These are phyloP conservation scores for Pythium brassicae DNA, from an alignment of 352 stramenopile species.

Conservation along the genomic window DNA sequence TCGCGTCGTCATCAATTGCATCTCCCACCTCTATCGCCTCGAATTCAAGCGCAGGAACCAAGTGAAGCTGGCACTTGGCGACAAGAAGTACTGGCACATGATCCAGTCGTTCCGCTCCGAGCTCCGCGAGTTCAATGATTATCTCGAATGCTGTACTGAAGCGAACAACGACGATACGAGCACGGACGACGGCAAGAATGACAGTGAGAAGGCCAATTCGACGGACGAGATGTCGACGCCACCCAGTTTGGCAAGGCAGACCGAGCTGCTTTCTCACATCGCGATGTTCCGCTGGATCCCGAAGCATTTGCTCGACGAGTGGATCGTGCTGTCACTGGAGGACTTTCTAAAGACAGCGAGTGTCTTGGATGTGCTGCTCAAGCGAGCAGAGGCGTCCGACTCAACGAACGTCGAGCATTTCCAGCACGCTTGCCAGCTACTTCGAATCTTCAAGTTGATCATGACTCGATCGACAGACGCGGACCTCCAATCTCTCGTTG, in stretches of 20 bases:
- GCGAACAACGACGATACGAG: constrained; percentile 8
- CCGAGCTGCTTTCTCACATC: constrained; percentile 20
- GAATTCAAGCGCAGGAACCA: constrained; percentile 39
- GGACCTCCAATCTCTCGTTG: constrained; percentile 38
- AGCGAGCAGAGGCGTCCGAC: neutral
- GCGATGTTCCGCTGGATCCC: constrained; percentile 40
- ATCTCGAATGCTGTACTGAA: constrained; percentile 6
- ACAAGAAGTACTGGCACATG: constrained; percentile 50
- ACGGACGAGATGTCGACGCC: neutral
- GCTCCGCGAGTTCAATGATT: constrained; percentile 39
- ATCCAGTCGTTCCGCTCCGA: constrained; percentile 37
- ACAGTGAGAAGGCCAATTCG: neutral
- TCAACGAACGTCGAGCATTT: constrained; percentile 4
- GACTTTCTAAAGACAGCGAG: constrained; percentile 36
- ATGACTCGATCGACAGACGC: constrained; percentile 32
- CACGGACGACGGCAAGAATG: constrained; percentile 5
- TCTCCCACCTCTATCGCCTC: constrained; percentile 46
- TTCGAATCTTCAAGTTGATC: constrained; percentile 31
- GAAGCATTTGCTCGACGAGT: constrained; percentile 39
- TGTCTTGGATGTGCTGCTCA: constrained; percentile 22
- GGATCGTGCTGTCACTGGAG: constrained; percentile 41
- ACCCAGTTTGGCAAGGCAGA: neutral
- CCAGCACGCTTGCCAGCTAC: constrained; percentile 19
- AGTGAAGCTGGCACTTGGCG: constrained; percentile 21
- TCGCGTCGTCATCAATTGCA: constrained; percentile 27